Evolutionary conservation across 352 stramenopile genomes (phyloP), one percentile per base, ranked within the genome.

Genomic region (Halophytophthora batemanensis): DNA sequence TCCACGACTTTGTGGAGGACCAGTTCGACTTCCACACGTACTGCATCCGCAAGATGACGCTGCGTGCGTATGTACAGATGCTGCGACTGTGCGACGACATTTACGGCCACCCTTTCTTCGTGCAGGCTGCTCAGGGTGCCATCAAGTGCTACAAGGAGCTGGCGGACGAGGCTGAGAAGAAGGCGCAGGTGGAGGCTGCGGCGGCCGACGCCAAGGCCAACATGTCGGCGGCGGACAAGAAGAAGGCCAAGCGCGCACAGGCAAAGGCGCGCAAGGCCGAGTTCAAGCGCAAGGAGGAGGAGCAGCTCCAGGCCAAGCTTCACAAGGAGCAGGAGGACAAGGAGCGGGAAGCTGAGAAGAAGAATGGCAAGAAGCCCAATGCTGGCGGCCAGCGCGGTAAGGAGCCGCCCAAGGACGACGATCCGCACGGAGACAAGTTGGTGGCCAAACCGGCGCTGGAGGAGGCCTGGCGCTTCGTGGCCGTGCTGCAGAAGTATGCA

Each of bases 1-100:
- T 99, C 56, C 86, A 96, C 51, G 95, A 98, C 70, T 98, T 98
- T 40, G 67, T 95, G 34, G 96, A 99, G 50, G 96, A 99, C 79
- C 96, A 99, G 70, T 98, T 99, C 54, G 97, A 99, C 68, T 99
- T 99, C 72, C 96, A 99, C 82, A 94, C 80, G 41, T 99, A 99
- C 69, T 99, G 96, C 60, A 89, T 99, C 59, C 91, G 96, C 58
- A 99, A 99, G 80, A 97, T 98, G 64, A 99, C 96, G 22, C 69
- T 99, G 42, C 84, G 96, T 36, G 76, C 96, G 13, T 99, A 99
- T 66, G 74, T 98, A 21, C 86, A 95, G 54, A 82, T 98, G 60
- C 73, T 99, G 40, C 82, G 89, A 56, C 88, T 98, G 56, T 97
- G 97, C 64, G 94, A 98, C 64, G 64, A 76, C 47, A 77, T 98